A percentile compares a stretch with the other conserved stretches of the same genome.
These are phyloP conservation scores for Lodderomyces metapsilosis DNA, from an alignment of 1,139 yeast genomes.

Conservation along the genomic window DNA sequence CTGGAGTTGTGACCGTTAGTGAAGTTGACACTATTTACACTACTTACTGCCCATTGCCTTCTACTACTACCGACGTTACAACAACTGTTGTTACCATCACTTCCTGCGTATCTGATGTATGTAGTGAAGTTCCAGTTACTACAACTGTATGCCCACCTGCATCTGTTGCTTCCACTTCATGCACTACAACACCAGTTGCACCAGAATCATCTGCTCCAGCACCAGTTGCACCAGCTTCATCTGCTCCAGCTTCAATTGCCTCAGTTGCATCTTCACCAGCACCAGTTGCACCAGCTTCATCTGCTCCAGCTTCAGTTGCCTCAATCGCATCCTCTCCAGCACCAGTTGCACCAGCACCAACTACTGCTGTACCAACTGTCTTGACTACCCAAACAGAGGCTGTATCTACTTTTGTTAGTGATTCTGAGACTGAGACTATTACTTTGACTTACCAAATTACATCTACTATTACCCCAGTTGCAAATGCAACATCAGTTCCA, in stretches of 20 bases:
- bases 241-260: slow-evolving; percentile 6
- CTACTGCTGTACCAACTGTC: slow-evolving; percentile 4
- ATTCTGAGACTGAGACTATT: slow-evolving; percentile 6
- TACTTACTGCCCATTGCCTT: too few species aligned
- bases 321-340: slow-evolving; percentile 4
- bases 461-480: slow-evolving; percentile 11
- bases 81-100: too few species aligned
- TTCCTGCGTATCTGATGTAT: too few species aligned
- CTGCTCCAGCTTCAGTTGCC: slow-evolving; percentile 5
- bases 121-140: too few species aligned
- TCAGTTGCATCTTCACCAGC: slow-evolving; percentile 3
- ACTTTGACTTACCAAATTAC: slow-evolving; percentile 10
- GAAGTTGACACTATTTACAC: slow-evolving; percentile 25
- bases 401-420: slow-evolving; percentile 1
- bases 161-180: too few species aligned
- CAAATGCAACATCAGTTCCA: slow-evolving; percentile 4
- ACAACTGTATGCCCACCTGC: too few species aligned
- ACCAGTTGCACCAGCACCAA: slow-evolving; percentile 5
- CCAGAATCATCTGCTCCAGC: too few species aligned
- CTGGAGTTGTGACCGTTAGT: slow-evolving; percentile 34
- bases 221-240: slow-evolving; percentile 11
- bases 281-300: not conserved
- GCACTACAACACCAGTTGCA: too few species aligned
- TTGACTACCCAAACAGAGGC: not conserved
- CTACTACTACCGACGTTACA: too few species aligned